Evolutionary conservation across 1,284 basidiomycete species (phyloP).

Genomic region (Ganoderma sp.): DNA sequence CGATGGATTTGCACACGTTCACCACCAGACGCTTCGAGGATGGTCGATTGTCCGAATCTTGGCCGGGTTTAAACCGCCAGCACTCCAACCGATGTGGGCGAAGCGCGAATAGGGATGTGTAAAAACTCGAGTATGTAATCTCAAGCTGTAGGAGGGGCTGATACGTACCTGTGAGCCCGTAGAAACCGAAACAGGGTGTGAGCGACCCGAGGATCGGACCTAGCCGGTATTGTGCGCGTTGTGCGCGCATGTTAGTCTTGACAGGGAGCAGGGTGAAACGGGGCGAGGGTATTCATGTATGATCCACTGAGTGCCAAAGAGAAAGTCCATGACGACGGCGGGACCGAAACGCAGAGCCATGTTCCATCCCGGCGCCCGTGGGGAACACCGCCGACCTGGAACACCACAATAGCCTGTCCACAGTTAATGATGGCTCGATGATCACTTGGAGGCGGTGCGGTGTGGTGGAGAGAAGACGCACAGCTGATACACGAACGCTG

Average conservation of each 20-base stretch:
- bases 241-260: background rate
- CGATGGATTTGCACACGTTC: background rate
- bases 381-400: slow-evolving; percentile 53
- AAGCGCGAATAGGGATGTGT: background rate
- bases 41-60: slow-evolving; percentile 47
- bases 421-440: slow-evolving; percentile 1
- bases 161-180: slow-evolving; percentile 60
- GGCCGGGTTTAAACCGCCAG: slow-evolving; percentile 59
- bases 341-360: slow-evolving; percentile 80
- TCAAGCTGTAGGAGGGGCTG: background rate
- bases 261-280: slow-evolving; percentile 11
- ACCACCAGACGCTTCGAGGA: background rate
- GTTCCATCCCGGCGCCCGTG: slow-evolving; percentile 69
- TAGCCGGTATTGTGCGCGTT: slow-evolving; percentile 53
- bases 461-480: slow-evolving; percentile 41
- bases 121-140: background rate
- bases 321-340: slow-evolving; percentile 68
- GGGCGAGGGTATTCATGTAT: slow-evolving; percentile 43
- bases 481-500: slow-evolving; percentile 70
- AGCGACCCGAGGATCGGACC: slow-evolving; percentile 68
- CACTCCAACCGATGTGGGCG: slow-evolving; percentile 48
- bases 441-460: background rate
- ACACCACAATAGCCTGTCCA: too few relatives aligned
- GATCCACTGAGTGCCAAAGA: slow-evolving; percentile 62
- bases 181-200: slow-evolving; percentile 58